Conservation (phyloP, 805 yeast genomes). For the Metschnikowia aberdeeniae region DNA sequence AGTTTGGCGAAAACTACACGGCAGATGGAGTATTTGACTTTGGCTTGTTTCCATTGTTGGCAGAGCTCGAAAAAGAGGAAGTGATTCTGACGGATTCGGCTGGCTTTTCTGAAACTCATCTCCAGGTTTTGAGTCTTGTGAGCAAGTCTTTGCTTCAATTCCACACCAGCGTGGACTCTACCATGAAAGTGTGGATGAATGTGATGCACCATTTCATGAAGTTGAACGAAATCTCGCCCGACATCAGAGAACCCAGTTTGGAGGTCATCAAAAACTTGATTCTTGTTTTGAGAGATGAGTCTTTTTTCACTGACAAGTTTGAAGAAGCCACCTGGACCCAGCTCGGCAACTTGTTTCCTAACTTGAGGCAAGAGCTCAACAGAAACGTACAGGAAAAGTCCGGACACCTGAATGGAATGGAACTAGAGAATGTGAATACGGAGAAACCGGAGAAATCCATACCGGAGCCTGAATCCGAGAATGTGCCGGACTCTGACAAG, state of each 20-base stretch:
- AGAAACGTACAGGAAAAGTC: neutral
- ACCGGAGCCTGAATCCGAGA: too few species aligned
- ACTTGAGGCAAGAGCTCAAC: slow-evolving; percentile 14
- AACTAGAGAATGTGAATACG: neutral
- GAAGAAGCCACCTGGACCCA: slow-evolving; percentile 34
- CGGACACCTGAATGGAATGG: slow-evolving; percentile 7
- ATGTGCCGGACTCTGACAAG: too few species aligned
- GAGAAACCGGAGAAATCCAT: too few species aligned
- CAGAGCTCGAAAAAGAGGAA: slow-evolving; percentile 64
- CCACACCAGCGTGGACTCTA: slow-evolving; percentile 16
- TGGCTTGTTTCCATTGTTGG: slow-evolving; percentile 70
- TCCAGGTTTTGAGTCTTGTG: slow-evolving; percentile 60
- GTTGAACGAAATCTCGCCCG: slow-evolving; percentile 22
- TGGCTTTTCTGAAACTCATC: slow-evolving; percentile 64
- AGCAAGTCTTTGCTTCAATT: slow-evolving; percentile 50
- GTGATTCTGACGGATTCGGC: slow-evolving; percentile 50
- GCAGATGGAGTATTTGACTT: slow-evolving; percentile 61
- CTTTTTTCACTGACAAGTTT: slow-evolving; percentile 19
- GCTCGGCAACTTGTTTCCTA: slow-evolving; percentile 28
- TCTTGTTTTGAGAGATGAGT: slow-evolving; percentile 31
- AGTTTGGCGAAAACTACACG: slow-evolving; percentile 35
- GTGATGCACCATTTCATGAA: slow-evolving; percentile 30
- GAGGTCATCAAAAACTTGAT: slow-evolving; percentile 42
- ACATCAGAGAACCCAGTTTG: slow-evolving; percentile 29
- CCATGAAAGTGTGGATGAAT: slow-evolving; percentile 34